These are phyloP conservation scores for Colletotrichum limetticola DNA, from an alignment of 2,329 filamentous ascomycete genomes.

Conservation along the genomic window DNA sequence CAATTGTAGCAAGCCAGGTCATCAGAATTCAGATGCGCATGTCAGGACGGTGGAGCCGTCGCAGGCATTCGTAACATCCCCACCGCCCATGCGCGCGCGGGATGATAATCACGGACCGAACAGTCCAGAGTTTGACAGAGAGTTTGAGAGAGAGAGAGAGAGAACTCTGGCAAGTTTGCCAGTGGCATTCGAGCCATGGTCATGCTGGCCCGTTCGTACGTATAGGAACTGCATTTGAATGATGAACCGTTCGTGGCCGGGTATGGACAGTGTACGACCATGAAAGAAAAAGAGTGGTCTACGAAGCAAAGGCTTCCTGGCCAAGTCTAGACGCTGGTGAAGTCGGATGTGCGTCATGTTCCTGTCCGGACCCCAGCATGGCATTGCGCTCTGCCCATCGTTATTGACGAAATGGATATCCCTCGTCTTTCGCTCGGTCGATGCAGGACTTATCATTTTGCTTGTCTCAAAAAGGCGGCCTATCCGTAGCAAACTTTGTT, in stretches of 20 bases:
- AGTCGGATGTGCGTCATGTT: slow-evolving; percentile 24
- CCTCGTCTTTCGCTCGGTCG: not conserved
- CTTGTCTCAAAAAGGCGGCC: not conserved
- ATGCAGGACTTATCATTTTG: not conserved
- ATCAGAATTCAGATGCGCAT: slow-evolving; percentile 30
- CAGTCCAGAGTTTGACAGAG: not conserved
- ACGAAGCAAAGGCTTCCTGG: not conserved
- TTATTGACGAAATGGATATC: not conserved
- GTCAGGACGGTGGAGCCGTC: slow-evolving; percentile 33
- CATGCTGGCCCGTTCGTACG: not conserved
- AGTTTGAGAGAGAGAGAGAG: no score
- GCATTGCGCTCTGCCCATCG: not conserved
- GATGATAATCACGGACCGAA: slow-evolving; percentile 31
- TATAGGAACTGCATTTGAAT: not conserved
- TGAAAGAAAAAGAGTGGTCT: not conserved
- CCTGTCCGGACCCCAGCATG: not conserved
- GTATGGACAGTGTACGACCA: no score
- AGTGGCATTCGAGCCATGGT: slow-evolving; percentile 1
- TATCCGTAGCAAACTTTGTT: not conserved
- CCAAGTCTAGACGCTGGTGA: slow-evolving; percentile 22
- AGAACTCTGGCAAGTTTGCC: not conserved
- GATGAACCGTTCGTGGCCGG: no score
- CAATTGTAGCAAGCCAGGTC: slow-evolving; percentile 9
- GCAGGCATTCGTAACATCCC: slow-evolving; percentile 32
- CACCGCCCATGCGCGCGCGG: slow-evolving; percentile 31